Evolutionary conservation across 768 basidiomycete genomes (phyloP), one percentile per base, ranked within the genome.

Genomic region (Mycena sanguinolenta): DNA sequence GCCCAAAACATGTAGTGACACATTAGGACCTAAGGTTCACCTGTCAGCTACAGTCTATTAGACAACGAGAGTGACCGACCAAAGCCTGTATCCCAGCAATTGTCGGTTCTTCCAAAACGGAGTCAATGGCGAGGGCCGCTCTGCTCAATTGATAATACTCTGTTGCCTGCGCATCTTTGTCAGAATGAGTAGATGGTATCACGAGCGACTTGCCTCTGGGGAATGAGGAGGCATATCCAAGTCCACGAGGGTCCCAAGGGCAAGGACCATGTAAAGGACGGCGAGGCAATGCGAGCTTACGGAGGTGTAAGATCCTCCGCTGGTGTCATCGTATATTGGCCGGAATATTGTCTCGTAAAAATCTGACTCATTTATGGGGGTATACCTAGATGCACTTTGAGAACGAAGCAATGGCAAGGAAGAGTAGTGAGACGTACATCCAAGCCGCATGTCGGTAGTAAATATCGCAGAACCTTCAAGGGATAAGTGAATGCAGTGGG

Each of bases 361-460:
- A 64, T 91, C 90, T 25, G 76, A 73, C 74, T 90, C 87, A 30
- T 86, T 81, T 68, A 92, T 88, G n/a, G 91, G 91, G 17, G 84
- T 86, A 79, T 92, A 92, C 90, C 90, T 91, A 21, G 54, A 30
- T 13, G 34, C 28, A 58, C 46, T n/a, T 38, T 63, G 65, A 71
- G 55, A 57, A 61, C 17, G 25, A 38, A 64, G 58, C 39, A 44
- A 38, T 44, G 21, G 21, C 32, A 39, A n/a, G 28, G 49, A 63
- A 36, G 58, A 28, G 38, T 53, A 63, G 62, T 73, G 64, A n/a
- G n/a, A 84, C 91, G 71, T 77, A 91, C 91, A 92, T 90, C 91
- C 91, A 92, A 57, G 89, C 90, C 59, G 89, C 90, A 77, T 92
- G 88, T 73, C 85, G 85, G 78, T 85, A 92, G 78, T 92, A 92